Evolutionary conservation across 2,329 filamentous ascomycete species (phyloP).

Genomic region (Stagonosporopsis chrysanthemi): DNA sequence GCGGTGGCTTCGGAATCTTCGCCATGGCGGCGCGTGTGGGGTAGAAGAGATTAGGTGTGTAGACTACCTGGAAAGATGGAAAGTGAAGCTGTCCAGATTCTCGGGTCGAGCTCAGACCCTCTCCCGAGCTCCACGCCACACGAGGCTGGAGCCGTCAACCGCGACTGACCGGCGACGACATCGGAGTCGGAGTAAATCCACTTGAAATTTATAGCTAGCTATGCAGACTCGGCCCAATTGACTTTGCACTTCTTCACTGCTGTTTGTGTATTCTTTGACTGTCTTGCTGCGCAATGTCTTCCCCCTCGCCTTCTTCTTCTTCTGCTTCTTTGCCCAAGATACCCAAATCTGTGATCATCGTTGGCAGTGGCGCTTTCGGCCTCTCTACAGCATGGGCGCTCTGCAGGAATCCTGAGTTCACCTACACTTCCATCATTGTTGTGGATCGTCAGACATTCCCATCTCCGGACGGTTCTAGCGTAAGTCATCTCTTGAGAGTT

Average conservation of each 20-base stretch:
- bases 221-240: slow-evolving; percentile 2
- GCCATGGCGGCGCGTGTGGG: slow-evolving; percentile 34
- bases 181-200: slow-evolving; percentile 30
- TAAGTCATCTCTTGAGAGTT: slow-evolving; percentile 29
- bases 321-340: slow-evolving; percentile 16
- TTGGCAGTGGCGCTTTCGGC: slow-evolving; percentile 63
- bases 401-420: slow-evolving; percentile 63
- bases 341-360: slow-evolving; percentile 57
- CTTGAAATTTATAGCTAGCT: slow-evolving; percentile 20
- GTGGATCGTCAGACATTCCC: slow-evolving; percentile 66
- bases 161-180: slow-evolving; percentile 42
- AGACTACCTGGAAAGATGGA: neutral
- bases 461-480: slow-evolving; percentile 65
- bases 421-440: slow-evolving; percentile 62
- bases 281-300: slow-evolving; percentile 30
- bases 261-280: slow-evolving; percentile 6
- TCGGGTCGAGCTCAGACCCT: slow-evolving; percentile 15
- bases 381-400: slow-evolving; percentile 75
- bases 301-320: slow-evolving; percentile 9
- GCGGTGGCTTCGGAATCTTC: slow-evolving; percentile 43
- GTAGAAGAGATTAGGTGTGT: neutral
- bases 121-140: slow-evolving; percentile 10
- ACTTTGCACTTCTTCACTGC: slow-evolving; percentile 1
- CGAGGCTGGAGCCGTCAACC: slow-evolving; percentile 27
- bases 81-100: slow-evolving; percentile 9